Evolutionary conservation across 257 asterid species (phyloP).

Genomic region (Gentiana straminea): DNA sequence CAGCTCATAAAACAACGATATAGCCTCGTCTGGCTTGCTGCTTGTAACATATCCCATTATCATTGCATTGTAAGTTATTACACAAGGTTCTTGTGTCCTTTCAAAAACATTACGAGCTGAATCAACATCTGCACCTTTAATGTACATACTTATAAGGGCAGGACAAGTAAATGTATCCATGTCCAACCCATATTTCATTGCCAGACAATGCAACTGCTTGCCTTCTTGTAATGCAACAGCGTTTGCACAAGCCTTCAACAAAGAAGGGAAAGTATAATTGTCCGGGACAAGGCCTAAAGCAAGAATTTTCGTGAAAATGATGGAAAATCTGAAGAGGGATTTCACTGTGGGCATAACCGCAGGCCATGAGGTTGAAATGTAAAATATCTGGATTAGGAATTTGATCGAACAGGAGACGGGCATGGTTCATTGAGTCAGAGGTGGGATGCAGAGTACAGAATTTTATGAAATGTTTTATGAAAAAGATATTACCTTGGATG

Average conservation of each 20-base stretch:
- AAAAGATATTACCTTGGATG: conserved; percentile 14
- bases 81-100: conserved; percentile 24
- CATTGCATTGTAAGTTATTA: conserved; percentile 20
- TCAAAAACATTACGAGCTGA: conserved; percentile 19
- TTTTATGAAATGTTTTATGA: conserved; percentile 16
- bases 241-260: conserved; percentile 27
- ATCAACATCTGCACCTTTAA: conserved; percentile 12
- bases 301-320: conserved; percentile 13
- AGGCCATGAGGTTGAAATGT: conserved; percentile 31
- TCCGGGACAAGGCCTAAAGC: conserved; percentile 19
- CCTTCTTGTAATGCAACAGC: conserved; percentile 23
- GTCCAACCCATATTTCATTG: conserved; percentile 20
- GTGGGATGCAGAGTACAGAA: conserved; percentile 9
- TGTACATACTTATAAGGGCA: conserved; percentile 30
- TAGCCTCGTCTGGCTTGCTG: conserved; percentile 25
- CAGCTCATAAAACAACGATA: conserved; percentile 20
- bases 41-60: conserved; percentile 26
- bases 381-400: conserved; percentile 23
- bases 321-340: conserved; percentile 20
- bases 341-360: conserved; percentile 26
- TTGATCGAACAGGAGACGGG: conserved; percentile 23
- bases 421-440: conserved; percentile 14
- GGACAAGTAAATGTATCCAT: conserved; percentile 19
- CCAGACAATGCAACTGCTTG: conserved; percentile 25
- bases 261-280: conserved; percentile 32